Evolutionary conservation across 768 basidiomycete species (phyloP).

Genomic region (Hericium coralloides): DNA sequence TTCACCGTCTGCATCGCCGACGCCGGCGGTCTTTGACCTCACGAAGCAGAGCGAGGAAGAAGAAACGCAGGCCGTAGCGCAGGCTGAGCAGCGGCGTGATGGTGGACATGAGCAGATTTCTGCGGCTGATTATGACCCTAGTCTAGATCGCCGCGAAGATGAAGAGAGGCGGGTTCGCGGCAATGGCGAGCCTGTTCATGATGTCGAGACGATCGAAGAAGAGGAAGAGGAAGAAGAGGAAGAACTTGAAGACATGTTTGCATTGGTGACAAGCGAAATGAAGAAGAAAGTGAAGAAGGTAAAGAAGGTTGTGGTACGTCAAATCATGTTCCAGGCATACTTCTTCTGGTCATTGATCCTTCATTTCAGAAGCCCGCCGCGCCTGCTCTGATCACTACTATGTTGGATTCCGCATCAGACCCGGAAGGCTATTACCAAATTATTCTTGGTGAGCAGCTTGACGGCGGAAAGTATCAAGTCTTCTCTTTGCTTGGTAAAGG

Average conservation of each 20-base stretch:
- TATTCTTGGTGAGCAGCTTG: conserved; percentile 89
- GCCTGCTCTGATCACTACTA: conserved; percentile 64
- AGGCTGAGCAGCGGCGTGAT: conserved; percentile 34
- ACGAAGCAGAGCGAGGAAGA: conserved; percentile 55
- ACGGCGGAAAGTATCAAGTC: conserved; percentile 89
- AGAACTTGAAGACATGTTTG: conserved; percentile 95
- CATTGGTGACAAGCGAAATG: conserved; percentile 45
- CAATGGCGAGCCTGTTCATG: conserved; percentile 27
- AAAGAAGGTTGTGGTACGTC: conserved; percentile 41
- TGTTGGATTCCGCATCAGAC: conserved; percentile 86
- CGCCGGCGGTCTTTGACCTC: conserved; percentile 53
- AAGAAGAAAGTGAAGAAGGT: conserved; percentile 57
- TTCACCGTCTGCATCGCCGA: conserved; percentile 51
- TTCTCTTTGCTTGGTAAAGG: conserved; percentile 94
- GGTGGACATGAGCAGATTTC: conserved; percentile 60
- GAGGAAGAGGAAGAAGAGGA: conserved; percentile 72
- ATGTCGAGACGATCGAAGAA: conserved; percentile 43
- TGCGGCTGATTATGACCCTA: conserved; percentile 90
- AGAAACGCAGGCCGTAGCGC: conserved; percentile 35
- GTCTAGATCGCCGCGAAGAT: conserved; percentile 75
- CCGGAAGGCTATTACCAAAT: conserved; percentile 93
- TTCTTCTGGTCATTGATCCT: background rate
- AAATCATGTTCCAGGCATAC: background rate
- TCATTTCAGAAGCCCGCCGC: conserved; percentile 36
- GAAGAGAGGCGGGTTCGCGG: conserved; percentile 60